Percentiles rank a stretch among this genome's conserved stretches.
Conservation (phyloP, 1,284 basidiomycete genomes). For the Paramarasmius palmivorus region DNA sequence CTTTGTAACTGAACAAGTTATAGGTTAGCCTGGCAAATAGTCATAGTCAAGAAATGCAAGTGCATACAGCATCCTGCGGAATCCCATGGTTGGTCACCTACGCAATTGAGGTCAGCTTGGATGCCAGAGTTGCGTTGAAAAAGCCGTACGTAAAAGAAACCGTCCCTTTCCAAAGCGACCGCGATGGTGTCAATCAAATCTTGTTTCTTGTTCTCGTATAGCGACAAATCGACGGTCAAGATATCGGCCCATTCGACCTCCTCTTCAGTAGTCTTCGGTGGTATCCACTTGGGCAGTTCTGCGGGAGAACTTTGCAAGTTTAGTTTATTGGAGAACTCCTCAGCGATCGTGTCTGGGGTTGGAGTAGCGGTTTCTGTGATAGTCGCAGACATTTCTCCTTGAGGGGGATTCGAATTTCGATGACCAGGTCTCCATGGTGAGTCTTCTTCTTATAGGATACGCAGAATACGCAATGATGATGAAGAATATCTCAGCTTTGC, state of each 20-base stretch:
- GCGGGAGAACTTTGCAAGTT: conserved; percentile 1
- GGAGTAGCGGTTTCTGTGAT: not conserved
- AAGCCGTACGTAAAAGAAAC: conserved; percentile 35
- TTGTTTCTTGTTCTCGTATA: conserved; percentile 28
- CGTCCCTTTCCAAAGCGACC: conserved; percentile 33
- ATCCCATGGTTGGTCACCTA: conserved; percentile 31
- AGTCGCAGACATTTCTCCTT: not conserved
- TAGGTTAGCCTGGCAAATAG: not conserved
- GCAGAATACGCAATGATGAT: not conserved
- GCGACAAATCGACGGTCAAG: conserved; percentile 34
- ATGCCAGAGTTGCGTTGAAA: no score
- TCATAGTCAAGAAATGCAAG: not conserved
- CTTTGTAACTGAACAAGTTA: conserved; percentile 22
- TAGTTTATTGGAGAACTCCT: conserved; percentile 1
- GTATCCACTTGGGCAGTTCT: conserved; percentile 20
- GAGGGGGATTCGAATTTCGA: not conserved
- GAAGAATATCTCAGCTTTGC: not conserved
- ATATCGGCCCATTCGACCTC: conserved; percentile 38
- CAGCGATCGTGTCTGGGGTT: not conserved
- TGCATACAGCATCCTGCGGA: conserved; percentile 25
- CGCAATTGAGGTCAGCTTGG: no score
- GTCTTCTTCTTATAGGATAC: not conserved
- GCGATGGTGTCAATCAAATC: conserved; percentile 30
- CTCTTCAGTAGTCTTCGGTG: conserved; percentile 25
- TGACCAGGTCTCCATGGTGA: not conserved